Percentiles rank a stretch among this genome's conserved stretches.
phyloP scores from a whole-genome alignment of 1,284 basidiomycete species.

The Exobasidium rhododendri region DNA sequence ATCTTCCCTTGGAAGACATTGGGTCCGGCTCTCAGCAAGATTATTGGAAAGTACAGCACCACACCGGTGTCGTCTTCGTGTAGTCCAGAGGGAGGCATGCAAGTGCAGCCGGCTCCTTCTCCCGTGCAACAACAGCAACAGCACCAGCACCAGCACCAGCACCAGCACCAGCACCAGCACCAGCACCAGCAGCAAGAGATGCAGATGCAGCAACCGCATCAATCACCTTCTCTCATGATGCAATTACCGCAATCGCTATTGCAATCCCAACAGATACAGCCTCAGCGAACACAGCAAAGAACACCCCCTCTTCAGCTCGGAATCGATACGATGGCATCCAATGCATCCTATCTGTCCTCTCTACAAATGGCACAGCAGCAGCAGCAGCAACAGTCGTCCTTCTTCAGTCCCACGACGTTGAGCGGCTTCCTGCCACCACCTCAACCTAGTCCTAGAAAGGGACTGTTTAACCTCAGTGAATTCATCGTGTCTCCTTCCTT shows the following conservation, averaged over 20 bases:
- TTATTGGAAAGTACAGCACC: conserved; percentile 77
- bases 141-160: not conserved
- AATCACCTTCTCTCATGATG: not conserved
- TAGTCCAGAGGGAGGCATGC: not conserved
- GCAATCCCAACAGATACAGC: no score
- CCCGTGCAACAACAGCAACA: conserved; percentile 9
- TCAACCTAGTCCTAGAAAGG: conserved; percentile 1
- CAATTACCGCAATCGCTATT: no score
- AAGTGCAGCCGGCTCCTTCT: not conserved
- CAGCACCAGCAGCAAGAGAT: not conserved
- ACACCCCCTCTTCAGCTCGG: not conserved
- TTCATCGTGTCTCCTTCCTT: conserved; percentile 10
- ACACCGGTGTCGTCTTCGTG: not conserved
- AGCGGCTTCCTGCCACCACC: no score
- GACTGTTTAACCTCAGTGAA: conserved; percentile 4
- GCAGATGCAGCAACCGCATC: not conserved
- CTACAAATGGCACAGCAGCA: no score
- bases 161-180: not conserved
- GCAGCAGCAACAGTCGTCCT: no score
- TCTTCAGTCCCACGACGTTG: no score
- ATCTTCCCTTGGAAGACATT: conserved; percentile 90
- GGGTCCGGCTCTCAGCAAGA: conserved; percentile 78
- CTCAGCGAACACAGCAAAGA: not conserved
- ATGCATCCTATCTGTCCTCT: not conserved
- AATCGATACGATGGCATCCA: not conserved